Percentiles rank a stretch among this genome's conserved stretches.
phyloP scores from a whole-genome alignment of 805 yeast species.

The Candida chilensis region DNA sequence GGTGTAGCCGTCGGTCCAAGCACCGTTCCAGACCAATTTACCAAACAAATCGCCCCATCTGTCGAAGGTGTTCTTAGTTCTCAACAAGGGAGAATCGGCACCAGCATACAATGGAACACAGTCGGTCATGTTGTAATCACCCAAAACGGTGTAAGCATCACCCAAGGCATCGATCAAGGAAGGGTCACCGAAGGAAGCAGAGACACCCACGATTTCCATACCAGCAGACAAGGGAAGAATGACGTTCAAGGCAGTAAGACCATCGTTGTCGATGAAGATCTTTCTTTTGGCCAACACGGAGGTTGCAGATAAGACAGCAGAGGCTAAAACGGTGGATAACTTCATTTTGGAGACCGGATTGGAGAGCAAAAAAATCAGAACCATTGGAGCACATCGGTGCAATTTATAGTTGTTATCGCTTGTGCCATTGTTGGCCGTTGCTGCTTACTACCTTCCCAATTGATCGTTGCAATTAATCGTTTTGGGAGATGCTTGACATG shows the following conservation, averaged over 20 bases:
- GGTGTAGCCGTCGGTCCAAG: slow-evolving; percentile 17
- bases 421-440: too few species aligned
- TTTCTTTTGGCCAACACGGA: slow-evolving; percentile 9
- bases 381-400: too few species aligned
- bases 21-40: slow-evolving; percentile 31
- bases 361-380: too few species aligned
- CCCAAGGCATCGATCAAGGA: slow-evolving; percentile 30
- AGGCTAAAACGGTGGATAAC: not conserved
- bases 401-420: too few species aligned
- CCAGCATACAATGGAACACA: slow-evolving; percentile 27
- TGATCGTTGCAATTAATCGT: too few species aligned
- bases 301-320: not conserved
- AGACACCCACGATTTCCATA: slow-evolving; percentile 26
- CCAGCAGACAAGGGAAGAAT: slow-evolving; percentile 28
- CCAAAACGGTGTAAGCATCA: slow-evolving; percentile 14
- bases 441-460: too few species aligned
- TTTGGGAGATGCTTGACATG: too few species aligned
- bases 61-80: slow-evolving; percentile 28
- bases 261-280: slow-evolving; percentile 33
- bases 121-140: slow-evolving; percentile 19
- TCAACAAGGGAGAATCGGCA: slow-evolving; percentile 24
- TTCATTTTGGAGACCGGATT: too few species aligned
- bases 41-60: slow-evolving; percentile 26
- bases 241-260: slow-evolving; percentile 23
- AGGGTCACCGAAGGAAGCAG: slow-evolving; percentile 26